Percentiles rank a stretch among this genome's conserved stretches.
These are phyloP conservation scores for Phytophthora podocarpi DNA, from an alignment of 352 stramenopile species.

Conservation along the genomic window DNA sequence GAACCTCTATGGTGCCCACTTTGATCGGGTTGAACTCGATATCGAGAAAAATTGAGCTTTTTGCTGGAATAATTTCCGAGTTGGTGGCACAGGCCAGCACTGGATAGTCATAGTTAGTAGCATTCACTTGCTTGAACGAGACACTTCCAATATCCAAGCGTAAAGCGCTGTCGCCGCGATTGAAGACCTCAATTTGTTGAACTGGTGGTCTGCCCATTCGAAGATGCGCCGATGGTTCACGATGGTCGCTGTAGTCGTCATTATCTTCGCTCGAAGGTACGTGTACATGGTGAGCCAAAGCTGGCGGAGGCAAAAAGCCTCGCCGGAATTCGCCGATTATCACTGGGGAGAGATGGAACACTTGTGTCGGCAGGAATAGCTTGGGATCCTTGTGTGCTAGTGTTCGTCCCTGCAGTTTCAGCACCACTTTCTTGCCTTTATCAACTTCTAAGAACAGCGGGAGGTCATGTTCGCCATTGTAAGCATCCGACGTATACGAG, in stretches of 20 bases:
- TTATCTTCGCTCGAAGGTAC: not conserved
- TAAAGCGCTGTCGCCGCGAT: slow-evolving; percentile 71
- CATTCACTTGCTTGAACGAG: slow-evolving; percentile 61
- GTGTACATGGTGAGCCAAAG: slow-evolving; percentile 1
- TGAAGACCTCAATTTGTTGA: slow-evolving; percentile 82
- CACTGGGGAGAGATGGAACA: slow-evolving; percentile 71
- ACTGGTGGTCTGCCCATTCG: slow-evolving; percentile 42
- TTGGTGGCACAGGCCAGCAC: slow-evolving; percentile 58
- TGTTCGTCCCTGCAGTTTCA: slow-evolving; percentile 87
- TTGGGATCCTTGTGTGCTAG: slow-evolving; percentile 66
- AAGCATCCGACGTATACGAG: slow-evolving; percentile 69
- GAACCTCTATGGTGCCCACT: slow-evolving; percentile 49
- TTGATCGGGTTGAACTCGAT: slow-evolving; percentile 83
- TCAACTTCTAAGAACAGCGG: slow-evolving; percentile 87
- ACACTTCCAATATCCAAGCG: slow-evolving; percentile 67
- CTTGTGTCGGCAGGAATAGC: slow-evolving; percentile 62
- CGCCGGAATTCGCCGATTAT: slow-evolving; percentile 72
- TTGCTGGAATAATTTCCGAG: slow-evolving; percentile 64
- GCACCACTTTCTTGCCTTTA: slow-evolving; percentile 89
- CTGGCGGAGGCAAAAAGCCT: slow-evolving; percentile 19
- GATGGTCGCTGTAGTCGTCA: slow-evolving; percentile 7
- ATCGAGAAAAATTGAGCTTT: slow-evolving; percentile 68
- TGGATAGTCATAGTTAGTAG: slow-evolving; percentile 53
- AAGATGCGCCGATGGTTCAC: not conserved
- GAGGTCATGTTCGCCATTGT: slow-evolving; percentile 86